Conservation (phyloP, 441 rosid genomes). For the Macaranga tanarius region DNA sequence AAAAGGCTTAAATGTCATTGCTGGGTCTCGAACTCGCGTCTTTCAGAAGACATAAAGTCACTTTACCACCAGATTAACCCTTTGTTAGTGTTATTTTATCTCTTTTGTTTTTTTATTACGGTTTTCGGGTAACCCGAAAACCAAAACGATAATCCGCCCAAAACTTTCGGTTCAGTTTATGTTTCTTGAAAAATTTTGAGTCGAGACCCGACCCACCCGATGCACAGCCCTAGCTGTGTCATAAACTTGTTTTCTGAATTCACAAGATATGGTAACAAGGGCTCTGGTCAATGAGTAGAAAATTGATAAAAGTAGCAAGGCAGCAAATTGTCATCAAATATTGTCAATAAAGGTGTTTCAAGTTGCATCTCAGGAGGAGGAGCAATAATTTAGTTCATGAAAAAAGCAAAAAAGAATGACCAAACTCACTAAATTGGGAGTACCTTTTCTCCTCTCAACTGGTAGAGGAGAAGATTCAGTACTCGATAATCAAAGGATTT, state of each 20-base stretch:
- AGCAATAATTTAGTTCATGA: background rate
- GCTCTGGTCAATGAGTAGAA: slow-evolving; percentile 1
- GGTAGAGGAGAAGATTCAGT: slow-evolving; percentile 76
- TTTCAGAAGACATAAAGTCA: no score
- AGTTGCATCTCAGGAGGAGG: slow-evolving; percentile 1
- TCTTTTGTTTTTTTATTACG: no score
- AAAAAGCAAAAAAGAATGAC: background rate
- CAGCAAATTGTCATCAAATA: background rate
- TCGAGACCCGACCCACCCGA: no score
- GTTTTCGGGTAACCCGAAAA: no score
- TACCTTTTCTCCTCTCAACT: slow-evolving; percentile 77
- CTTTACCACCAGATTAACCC: no score
- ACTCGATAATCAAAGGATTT: slow-evolving; percentile 88
- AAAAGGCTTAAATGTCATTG: no score
- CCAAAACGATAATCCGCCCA: no score
- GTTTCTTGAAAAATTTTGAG: no score
- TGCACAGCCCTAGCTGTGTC: no score
- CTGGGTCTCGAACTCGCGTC: no score
- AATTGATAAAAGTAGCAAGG: background rate
- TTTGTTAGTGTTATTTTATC: no score
- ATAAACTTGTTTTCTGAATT: background rate
- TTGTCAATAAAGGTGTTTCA: background rate
- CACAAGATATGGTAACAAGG: slow-evolving; percentile 5
- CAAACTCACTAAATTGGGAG: slow-evolving; percentile 11
- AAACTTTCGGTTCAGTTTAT: no score